Conservation (phyloP, 2,329 filamentous ascomycete genomes). For the Verticillium albo-atrum region DNA sequence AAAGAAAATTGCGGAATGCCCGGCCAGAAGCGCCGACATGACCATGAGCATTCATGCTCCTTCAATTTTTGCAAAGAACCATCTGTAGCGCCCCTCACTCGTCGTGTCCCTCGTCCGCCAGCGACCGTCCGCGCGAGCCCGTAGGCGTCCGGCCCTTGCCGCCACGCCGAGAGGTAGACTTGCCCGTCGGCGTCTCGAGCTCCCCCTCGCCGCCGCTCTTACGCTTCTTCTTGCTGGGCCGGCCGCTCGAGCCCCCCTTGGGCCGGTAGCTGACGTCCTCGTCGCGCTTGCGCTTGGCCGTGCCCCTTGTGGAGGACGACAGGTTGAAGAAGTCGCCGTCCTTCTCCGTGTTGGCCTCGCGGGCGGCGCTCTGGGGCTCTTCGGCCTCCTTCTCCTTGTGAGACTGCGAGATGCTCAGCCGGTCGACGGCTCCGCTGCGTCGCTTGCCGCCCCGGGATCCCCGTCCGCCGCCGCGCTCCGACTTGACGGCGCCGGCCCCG, state of each 20-base stretch:
- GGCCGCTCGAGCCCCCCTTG: constrained; percentile 44
- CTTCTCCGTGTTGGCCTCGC: constrained; percentile 35
- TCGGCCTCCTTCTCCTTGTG: neutral
- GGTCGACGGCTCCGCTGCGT: constrained; percentile 23
- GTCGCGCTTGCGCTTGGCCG: constrained; percentile 50
- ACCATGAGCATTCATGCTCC: neutral
- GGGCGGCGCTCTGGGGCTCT: neutral
- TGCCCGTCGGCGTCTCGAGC: neutral
- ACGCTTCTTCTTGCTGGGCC: constrained; percentile 54
- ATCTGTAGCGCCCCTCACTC: neutral
- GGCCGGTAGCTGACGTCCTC: constrained; percentile 58
- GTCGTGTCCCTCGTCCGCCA: neutral
- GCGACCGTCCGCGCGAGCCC: neutral
- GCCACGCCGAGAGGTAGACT: neutral
- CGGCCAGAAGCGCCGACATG: neutral
- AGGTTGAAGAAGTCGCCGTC: constrained; percentile 21
- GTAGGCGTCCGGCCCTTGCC: neutral
- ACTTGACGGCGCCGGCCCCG: constrained; percentile 26
- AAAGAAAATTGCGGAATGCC: neutral
- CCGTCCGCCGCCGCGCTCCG: constrained; percentile 22
- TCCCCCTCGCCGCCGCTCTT: constrained; percentile 44
- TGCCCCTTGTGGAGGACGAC: constrained; percentile 24
- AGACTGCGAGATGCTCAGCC: constrained; percentile 17
- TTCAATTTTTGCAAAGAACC: no score
- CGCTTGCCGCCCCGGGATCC: constrained; percentile 33